Evolutionary conservation across 2,329 filamentous ascomycete species (phyloP).

Genomic region (Clarireedia homoeocarpa): DNA sequence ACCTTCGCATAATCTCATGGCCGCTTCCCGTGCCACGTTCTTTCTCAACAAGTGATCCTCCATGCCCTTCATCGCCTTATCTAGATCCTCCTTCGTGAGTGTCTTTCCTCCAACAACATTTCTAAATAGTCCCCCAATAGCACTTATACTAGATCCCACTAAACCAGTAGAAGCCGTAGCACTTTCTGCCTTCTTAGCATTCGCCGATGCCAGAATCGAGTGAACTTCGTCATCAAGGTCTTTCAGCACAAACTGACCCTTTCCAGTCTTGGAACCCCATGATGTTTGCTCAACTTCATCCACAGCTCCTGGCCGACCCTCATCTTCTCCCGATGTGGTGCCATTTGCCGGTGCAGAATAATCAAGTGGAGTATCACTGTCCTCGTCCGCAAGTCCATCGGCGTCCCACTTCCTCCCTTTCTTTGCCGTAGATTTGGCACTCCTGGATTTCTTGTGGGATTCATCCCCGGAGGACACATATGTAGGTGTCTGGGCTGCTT

Average conservation of each 20-base stretch:
- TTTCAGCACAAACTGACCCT: conserved; percentile 89
- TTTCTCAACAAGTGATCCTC: conserved; percentile 91
- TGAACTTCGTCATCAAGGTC: conserved; percentile 92
- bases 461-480: conserved; percentile 82
- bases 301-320: conserved; percentile 50
- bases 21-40: conserved; percentile 93
- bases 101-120: conserved; percentile 95
- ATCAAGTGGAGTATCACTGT: conserved; percentile 71
- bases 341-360: conserved; percentile 64
- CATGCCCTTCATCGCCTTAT: conserved; percentile 92
- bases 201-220: conserved; percentile 75
- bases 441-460: conserved; percentile 50
- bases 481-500: conserved; percentile 51
- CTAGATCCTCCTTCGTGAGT: conserved; percentile 78
- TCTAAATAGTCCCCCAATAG: conserved; percentile 81
- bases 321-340: conserved; percentile 45
- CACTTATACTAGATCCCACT: conserved; percentile 71
- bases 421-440: conserved; percentile 53
- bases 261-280: conserved; percentile 77
- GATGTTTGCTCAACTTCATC: conserved; percentile 70
- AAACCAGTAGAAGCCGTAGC: conserved; percentile 48
- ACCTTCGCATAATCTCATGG: conserved; percentile 80
- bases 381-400: conserved; percentile 76
- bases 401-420: conserved; percentile 89
- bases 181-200: conserved; percentile 48